Evolutionary conservation across 768 basidiomycete species (phyloP).

Genomic region (Hygrophoropsis aurantiaca): DNA sequence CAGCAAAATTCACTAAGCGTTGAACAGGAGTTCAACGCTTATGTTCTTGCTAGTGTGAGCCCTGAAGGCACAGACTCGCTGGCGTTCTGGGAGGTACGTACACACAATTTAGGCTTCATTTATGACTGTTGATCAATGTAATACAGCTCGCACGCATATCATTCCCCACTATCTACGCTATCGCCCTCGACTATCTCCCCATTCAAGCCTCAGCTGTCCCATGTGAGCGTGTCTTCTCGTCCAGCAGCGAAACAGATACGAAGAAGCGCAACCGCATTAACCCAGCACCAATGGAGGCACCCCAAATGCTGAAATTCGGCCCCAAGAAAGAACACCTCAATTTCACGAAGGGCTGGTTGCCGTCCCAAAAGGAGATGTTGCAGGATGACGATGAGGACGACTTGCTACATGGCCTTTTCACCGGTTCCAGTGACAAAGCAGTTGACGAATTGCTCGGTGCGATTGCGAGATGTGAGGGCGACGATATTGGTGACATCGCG

Average conservation of each 20-base stretch:
- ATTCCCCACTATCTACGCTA: conserved; percentile 16
- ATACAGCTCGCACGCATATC: neutral
- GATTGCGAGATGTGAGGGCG: too few relatives aligned
- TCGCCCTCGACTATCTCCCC: conserved; percentile 27
- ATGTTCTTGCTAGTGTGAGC: neutral
- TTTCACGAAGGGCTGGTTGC: too few relatives aligned
- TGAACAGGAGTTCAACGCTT: conserved; percentile 6
- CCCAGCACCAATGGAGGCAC: conserved; percentile 28
- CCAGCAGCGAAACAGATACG: too few relatives aligned
- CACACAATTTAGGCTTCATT: neutral
- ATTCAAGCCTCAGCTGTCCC: conserved; percentile 14
- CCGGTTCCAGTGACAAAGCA: too few relatives aligned
- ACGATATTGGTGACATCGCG: too few relatives aligned
- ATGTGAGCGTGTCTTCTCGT: too few relatives aligned
- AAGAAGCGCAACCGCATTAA: too few relatives aligned
- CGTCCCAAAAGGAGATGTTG: too few relatives aligned
- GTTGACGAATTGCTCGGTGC: too few relatives aligned
- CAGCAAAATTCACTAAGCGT: neutral
- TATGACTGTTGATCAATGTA: neutral
- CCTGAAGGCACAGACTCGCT: neutral
- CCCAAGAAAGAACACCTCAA: conserved; percentile 16
- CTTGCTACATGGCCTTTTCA: too few relatives aligned
- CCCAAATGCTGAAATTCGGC: conserved; percentile 28
- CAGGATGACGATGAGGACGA: too few relatives aligned
- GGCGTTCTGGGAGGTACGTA: conserved; percentile 1